phyloP scores from a whole-genome alignment of 208 protist species.

The Leishmania gerbilli region DNA sequence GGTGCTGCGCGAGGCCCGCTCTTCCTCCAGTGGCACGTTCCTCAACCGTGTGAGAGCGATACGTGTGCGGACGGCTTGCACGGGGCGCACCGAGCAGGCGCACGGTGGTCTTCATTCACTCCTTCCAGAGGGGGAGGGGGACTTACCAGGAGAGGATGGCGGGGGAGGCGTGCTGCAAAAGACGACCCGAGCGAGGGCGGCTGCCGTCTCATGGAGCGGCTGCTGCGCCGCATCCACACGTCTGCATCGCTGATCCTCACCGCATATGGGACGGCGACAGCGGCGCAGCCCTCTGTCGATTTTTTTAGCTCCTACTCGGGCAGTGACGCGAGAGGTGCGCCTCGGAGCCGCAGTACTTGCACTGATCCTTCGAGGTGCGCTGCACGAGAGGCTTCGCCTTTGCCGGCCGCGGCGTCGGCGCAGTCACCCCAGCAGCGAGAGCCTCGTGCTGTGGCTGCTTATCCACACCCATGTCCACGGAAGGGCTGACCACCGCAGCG shows the following conservation, averaged over 20 bases:
- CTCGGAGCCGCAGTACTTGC: constrained; percentile 74
- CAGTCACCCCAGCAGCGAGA: background rate
- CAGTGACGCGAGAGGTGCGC: constrained; percentile 79
- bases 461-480: background rate
- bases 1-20: background rate
- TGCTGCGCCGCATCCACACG: background rate
- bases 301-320: constrained; percentile 44
- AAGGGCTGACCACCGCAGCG: background rate
- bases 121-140: background rate
- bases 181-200: no score
- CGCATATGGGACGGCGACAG: background rate
- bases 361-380: constrained; percentile 76
- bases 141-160: background rate
- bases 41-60: background rate
- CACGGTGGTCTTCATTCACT: background rate
- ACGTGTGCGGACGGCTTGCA: background rate
- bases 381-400: constrained; percentile 11
- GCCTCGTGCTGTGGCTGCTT: background rate
- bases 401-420: background rate
- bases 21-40: background rate
- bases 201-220: background rate
- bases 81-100: background rate
- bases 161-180: no score
- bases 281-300: background rate
- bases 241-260: background rate